Percentiles rank a stretch among this genome's conserved stretches.
These are phyloP conservation scores for Penicillium waksmanii DNA, from an alignment of 495 filamentous ascomycete genomes.

Conservation along the genomic window DNA sequence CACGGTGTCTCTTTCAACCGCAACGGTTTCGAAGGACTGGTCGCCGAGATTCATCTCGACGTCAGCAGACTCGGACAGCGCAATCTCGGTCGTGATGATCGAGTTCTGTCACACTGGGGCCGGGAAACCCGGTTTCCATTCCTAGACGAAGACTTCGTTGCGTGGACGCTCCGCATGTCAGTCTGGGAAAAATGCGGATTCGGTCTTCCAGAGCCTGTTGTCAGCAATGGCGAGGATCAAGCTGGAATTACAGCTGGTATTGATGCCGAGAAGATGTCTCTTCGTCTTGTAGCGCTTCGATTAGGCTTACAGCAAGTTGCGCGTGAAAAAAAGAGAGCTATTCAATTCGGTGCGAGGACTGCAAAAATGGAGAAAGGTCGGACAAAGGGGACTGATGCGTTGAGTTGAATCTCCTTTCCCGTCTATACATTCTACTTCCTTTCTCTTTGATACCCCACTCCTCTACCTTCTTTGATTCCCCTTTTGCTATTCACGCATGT, in stretches of 20 bases:
- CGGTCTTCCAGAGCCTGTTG: slow-evolving; percentile 31
- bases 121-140: slow-evolving; percentile 92
- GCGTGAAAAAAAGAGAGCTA: slow-evolving; percentile 88
- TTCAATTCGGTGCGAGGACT: slow-evolving; percentile 84
- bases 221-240: slow-evolving; percentile 2
- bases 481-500: neutral
- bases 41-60: slow-evolving; percentile 86
- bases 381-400: slow-evolving; percentile 67
- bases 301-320: slow-evolving; percentile 73
- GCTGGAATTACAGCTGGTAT: slow-evolving; percentile 35
- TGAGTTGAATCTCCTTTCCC: slow-evolving; percentile 35
- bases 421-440: neutral
- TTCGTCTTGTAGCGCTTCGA: slow-evolving; percentile 76
- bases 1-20: slow-evolving; percentile 77
- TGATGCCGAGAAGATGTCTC: slow-evolving; percentile 78
- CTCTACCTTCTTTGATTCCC: neutral
- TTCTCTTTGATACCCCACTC: slow-evolving; percentile 8
- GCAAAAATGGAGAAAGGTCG: slow-evolving; percentile 82
- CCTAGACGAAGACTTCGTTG: slow-evolving; percentile 83
- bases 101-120: slow-evolving; percentile 87
- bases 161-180: slow-evolving; percentile 72
- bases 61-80: slow-evolving; percentile 84
- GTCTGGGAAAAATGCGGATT: slow-evolving; percentile 90
- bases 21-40: slow-evolving; percentile 66
- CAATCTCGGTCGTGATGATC: slow-evolving; percentile 92